These are phyloP conservation scores for Ampelomyces quisqualis DNA, from an alignment of 2,329 filamentous ascomycete species.

Conservation along the genomic window DNA sequence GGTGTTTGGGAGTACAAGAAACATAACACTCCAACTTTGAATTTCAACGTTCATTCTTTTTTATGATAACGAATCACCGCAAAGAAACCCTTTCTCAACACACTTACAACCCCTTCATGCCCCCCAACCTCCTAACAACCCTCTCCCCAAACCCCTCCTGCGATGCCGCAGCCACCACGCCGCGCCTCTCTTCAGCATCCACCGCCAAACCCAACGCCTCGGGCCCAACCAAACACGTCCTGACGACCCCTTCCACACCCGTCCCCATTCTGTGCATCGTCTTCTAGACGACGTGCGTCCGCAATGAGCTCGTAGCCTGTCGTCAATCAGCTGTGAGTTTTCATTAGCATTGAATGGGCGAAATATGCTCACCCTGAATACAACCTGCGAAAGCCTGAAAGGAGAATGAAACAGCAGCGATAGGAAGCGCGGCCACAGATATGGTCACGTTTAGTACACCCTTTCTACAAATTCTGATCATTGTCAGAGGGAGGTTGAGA, in stretches of 20 bases:
- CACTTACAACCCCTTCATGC: slow-evolving; percentile 23
- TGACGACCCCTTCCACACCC: slow-evolving; percentile 27
- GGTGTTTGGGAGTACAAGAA: background rate
- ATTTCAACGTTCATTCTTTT: too few relatives aligned
- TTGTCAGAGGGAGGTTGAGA: background rate
- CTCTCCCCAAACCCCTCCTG: slow-evolving; percentile 36
- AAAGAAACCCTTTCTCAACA: background rate
- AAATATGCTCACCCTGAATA: slow-evolving; percentile 30
- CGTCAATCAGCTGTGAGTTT: background rate
- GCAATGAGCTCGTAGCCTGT: slow-evolving; percentile 43
- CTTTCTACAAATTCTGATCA: too few relatives aligned
- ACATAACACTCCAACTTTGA: too few relatives aligned
- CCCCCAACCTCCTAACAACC: slow-evolving; percentile 32
- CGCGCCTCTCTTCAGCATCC: slow-evolving; percentile 34
- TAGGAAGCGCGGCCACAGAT: slow-evolving; percentile 21
- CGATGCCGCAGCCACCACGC: slow-evolving; percentile 29
- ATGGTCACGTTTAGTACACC: too few relatives aligned
- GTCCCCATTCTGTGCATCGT: slow-evolving; percentile 36
- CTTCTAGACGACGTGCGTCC: slow-evolving; percentile 38
- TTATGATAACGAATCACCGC: too few relatives aligned
- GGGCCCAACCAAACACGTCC: slow-evolving; percentile 34
- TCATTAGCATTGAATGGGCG: background rate
- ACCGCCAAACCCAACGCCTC: slow-evolving; percentile 31
- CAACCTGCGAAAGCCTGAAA: slow-evolving; percentile 44
- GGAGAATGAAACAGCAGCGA: slow-evolving; percentile 36